phyloP scores from a whole-genome alignment of 2,329 filamentous ascomycete genomes.

The Iodosphaeria phyllophila region DNA sequence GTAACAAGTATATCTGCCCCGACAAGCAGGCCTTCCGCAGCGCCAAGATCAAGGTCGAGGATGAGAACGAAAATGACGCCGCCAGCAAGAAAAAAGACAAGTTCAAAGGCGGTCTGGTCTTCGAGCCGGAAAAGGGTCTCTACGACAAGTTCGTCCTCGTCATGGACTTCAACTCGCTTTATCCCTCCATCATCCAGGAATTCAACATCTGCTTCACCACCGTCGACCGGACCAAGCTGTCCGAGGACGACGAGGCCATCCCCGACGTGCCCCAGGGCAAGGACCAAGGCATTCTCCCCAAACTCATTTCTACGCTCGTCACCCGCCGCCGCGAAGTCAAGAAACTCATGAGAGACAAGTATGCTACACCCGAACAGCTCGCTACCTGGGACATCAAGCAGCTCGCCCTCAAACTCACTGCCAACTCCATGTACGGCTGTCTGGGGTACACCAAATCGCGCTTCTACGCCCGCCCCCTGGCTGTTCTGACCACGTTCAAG shows the following conservation, averaged over 20 bases:
- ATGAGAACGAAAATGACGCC: constrained; percentile 47
- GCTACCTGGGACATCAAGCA: constrained; percentile 98
- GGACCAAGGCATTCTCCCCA: constrained; percentile 70
- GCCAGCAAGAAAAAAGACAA: constrained; percentile 97
- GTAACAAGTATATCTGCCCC: constrained; percentile 94
- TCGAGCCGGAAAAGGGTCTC: constrained; percentile 90
- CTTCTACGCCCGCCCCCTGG: constrained; percentile 88
- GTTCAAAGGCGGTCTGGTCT: constrained; percentile 95
- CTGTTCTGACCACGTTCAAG: constrained; percentile 91
- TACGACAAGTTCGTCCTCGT: constrained; percentile 98
- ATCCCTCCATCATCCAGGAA: constrained; percentile 97
- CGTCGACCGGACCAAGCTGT: constrained; percentile 55
- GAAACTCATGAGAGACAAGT: constrained; percentile 88
- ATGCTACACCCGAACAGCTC: constrained; percentile 67
- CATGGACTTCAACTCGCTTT: constrained; percentile 99
- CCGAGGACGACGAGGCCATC: constrained; percentile 70
- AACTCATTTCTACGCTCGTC: constrained; percentile 82
- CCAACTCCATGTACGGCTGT: constrained; percentile 99
- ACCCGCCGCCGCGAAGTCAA: constrained; percentile 82
- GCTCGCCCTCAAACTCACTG: constrained; percentile 86
- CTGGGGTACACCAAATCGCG: constrained; percentile 91
- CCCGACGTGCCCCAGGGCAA: constrained; percentile 70
- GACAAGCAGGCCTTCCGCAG: constrained; percentile 77
- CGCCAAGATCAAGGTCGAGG: constrained; percentile 52
- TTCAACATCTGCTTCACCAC: constrained; percentile 99